These are phyloP conservation scores for Phaseolus lunatus DNA, from an alignment of 306 rosid genomes.

Conservation along the genomic window DNA sequence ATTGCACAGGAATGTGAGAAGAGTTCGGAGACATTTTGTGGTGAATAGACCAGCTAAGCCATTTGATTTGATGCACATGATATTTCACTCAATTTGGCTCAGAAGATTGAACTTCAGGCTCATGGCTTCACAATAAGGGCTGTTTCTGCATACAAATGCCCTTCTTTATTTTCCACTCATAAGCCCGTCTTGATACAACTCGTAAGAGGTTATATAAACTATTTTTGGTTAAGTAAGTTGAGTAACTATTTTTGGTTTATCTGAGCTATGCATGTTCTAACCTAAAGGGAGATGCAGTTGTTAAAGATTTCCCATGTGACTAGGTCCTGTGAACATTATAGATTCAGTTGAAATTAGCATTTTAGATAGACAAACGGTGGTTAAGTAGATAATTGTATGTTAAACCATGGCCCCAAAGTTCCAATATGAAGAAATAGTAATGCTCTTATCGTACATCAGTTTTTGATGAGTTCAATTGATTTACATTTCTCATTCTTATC, in stretches of 20 bases:
- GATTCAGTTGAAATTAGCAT: background rate
- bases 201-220: background rate
- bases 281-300: background rate
- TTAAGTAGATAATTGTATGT: background rate
- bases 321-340: background rate
- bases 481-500: background rate
- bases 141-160: background rate
- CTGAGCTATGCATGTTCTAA: background rate
- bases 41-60: conserved; percentile 72
- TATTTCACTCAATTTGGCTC: conserved; percentile 82
- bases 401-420: background rate
- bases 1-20: conserved; percentile 55
- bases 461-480: background rate
- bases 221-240: background rate
- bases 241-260: background rate
- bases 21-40: conserved; percentile 64
- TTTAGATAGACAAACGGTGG: background rate
- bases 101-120: conserved; percentile 59
- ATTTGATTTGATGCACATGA: conserved; percentile 76
- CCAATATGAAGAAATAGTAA: background rate
- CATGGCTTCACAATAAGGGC: conserved; percentile 20
- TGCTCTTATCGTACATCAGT: background rate
- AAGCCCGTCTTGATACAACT: background rate
- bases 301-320: background rate
- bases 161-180: background rate